phyloP scores from a whole-genome alignment of 306 rosid genomes.

The Dryas alaskensis region DNA sequence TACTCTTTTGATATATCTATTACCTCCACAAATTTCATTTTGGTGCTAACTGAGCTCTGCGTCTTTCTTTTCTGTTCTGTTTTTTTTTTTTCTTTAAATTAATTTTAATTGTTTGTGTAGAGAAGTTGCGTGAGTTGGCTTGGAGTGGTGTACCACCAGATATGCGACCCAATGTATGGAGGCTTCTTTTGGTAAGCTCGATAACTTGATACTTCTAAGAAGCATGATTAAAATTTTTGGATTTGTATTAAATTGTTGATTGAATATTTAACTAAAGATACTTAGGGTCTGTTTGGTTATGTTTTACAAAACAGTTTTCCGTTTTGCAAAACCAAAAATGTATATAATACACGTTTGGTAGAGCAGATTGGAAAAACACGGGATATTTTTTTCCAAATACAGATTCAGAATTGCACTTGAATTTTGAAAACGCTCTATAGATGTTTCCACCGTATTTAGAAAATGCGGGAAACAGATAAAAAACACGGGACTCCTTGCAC shows the following conservation, averaged over 20 bases:
- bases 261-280: neutral
- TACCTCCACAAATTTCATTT: neutral
- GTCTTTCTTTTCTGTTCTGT: neutral
- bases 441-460: too few species aligned
- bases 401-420: too few species aligned
- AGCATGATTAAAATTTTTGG: neutral
- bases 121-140: constrained; percentile 90
- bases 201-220: constrained; percentile 12
- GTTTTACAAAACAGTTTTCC: too few species aligned
- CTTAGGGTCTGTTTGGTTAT: neutral
- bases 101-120: constrained; percentile 39
- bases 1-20: neutral
- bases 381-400: too few species aligned
- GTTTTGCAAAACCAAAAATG: too few species aligned
- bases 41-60: neutral
- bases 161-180: constrained; percentile 89
- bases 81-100: neutral
- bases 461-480: too few species aligned
- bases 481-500: too few species aligned
- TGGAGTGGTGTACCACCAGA: constrained; percentile 92
- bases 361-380: too few species aligned
- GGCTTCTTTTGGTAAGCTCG: constrained; percentile 85
- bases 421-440: too few species aligned
- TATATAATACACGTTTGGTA: too few species aligned
- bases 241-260: neutral